phyloP scores from a whole-genome alignment of 768 basidiomycete species.

The Russula earlei region DNA sequence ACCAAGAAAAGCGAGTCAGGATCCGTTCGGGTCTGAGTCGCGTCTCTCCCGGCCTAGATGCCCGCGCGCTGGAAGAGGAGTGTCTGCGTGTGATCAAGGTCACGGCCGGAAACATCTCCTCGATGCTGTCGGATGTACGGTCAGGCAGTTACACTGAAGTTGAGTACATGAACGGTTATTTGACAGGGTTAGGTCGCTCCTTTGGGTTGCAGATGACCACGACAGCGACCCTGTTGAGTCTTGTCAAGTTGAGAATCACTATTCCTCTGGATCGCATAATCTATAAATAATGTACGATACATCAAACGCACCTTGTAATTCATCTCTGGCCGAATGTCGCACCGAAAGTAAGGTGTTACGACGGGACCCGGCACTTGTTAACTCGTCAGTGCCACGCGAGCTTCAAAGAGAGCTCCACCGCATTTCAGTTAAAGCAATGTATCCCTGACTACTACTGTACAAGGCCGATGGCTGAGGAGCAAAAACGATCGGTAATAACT shows the following conservation, averaged over 20 bases:
- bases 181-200: conserved; percentile 50
- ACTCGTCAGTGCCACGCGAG: too few species aligned
- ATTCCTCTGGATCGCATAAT: conserved; percentile 45
- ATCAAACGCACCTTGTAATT: too few species aligned
- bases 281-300: background rate
- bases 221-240: conserved; percentile 43
- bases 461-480: too few species aligned
- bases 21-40: conserved; percentile 26
- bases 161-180: conserved; percentile 74
- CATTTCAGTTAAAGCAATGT: too few species aligned
- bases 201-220: conserved; percentile 51
- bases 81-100: conserved; percentile 45
- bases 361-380: too few species aligned
- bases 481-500: too few species aligned
- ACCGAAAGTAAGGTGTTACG: too few species aligned
- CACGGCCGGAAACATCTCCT: conserved; percentile 65
- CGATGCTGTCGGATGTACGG: conserved; percentile 69
- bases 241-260: conserved; percentile 48
- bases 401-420: too few species aligned
- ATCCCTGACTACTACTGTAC: too few species aligned
- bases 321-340: too few species aligned
- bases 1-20: conserved; percentile 18
- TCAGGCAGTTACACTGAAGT: conserved; percentile 63
- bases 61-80: conserved; percentile 41
- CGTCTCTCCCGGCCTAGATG: conserved; percentile 39